Evolutionary conservation across 495 filamentous ascomycete species (phyloP), one percentile per base, ranked within the genome.

Genomic region (Tuber brumale): DNA sequence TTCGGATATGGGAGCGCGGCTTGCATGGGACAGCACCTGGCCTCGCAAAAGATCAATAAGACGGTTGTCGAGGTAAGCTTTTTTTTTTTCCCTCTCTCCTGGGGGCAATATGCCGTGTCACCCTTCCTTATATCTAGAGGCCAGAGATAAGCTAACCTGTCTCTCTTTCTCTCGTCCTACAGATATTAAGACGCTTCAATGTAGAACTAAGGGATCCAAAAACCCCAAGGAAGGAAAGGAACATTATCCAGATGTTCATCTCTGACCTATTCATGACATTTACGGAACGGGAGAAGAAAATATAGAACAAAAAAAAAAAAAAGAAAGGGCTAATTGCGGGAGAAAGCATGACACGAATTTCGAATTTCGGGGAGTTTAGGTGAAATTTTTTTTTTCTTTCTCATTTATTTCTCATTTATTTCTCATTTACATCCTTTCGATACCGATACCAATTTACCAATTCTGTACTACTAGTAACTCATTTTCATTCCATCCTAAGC

Each of bases 11-110:
- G 76, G 23, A 75, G 70, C 19, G 10, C 51, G 10, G 61, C 70
- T 5, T 77, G 78, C 70, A 39, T 80, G 8, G 78, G 75, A 14
- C 61, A 61, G 19, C 48, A 77, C 69, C 72, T 80, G 39, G 76
- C 78, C n/a, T 18, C 41, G 23, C 39, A 77, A 35, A 70, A 77
- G 66, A 46, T 77, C 19, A 72, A 46, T 43, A 77, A 77, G 72
- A 51, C n/a, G 5, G 44, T 70, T 51, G 44, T 76, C 41, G 72
- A 76, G 71, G 76, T 78, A 51, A 51, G 72, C 57, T 31, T 66
- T 18, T 10, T 16, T 19, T 12, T 23, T 6, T 0, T 23, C 18
- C 0, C 72, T n/a, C 31, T 2, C 4, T 75, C 69, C 21, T 37
- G 41, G 70, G n/a, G 27, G 46, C 12, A 16, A 66, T 57, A 66